Conservation (phyloP, 2,329 filamentous ascomycete genomes). For the Cladosporium cucumerinum region DNA sequence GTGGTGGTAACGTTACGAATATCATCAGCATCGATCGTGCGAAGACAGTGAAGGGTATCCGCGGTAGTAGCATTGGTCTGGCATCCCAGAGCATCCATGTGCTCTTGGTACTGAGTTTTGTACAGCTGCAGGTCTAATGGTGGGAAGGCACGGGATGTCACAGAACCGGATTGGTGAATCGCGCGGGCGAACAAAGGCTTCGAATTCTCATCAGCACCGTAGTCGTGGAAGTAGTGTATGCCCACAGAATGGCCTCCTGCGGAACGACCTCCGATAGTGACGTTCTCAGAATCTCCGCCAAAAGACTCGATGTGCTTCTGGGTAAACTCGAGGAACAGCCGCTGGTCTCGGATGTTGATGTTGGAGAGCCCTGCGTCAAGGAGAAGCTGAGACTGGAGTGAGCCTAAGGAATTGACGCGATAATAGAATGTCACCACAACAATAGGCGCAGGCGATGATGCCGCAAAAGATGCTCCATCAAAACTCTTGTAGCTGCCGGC, state of each 20-base stretch:
- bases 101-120: slow-evolving; percentile 44
- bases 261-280: slow-evolving; percentile 75
- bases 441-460: slow-evolving; percentile 48
- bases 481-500: slow-evolving; percentile 46
- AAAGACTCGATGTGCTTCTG: slow-evolving; percentile 43
- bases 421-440: slow-evolving; percentile 60
- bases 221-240: slow-evolving; percentile 48
- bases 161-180: slow-evolving; percentile 47
- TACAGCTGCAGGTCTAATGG: slow-evolving; percentile 40
- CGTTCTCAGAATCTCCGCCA: slow-evolving; percentile 74
- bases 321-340: slow-evolving; percentile 37
- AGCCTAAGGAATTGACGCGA: slow-evolving; percentile 43
- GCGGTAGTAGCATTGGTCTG: slow-evolving; percentile 23
- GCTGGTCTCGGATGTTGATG: slow-evolving; percentile 22
- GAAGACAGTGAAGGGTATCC: slow-evolving; percentile 42
- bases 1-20: slow-evolving; percentile 41
- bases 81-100: slow-evolving; percentile 39
- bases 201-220: slow-evolving; percentile 42
- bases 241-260: slow-evolving; percentile 55
- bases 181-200: slow-evolving; percentile 44
- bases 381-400: slow-evolving; percentile 29
- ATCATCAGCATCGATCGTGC: slow-evolving; percentile 35
- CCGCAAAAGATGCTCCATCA: slow-evolving; percentile 61
- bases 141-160: slow-evolving; percentile 47
- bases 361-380: slow-evolving; percentile 36